These are phyloP conservation scores for Stromatinia cepivora DNA, from an alignment of 2,329 filamentous ascomycete genomes.

Conservation along the genomic window DNA sequence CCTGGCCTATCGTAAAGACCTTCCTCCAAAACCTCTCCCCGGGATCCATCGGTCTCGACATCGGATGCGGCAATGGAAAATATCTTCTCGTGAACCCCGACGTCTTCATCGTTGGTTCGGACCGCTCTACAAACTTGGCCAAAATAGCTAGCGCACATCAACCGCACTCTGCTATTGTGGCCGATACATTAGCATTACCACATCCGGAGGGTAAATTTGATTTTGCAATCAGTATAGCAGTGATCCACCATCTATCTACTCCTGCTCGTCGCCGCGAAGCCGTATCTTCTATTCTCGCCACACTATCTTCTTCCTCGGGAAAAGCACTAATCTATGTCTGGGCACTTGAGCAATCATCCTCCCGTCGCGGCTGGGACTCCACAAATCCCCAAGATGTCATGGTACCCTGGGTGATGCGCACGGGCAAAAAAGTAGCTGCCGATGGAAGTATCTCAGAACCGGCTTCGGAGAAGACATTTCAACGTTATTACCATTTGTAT, in stretches of 20 bases:
- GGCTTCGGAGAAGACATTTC: constrained; percentile 53
- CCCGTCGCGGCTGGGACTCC: constrained; percentile 85
- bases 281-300: constrained; percentile 1
- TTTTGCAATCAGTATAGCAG: constrained; percentile 92
- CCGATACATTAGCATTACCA: constrained; percentile 81
- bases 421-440: constrained; percentile 42
- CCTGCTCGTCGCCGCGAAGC: constrained; percentile 69
- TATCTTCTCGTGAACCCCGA: constrained; percentile 78
- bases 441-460: constrained; percentile 37
- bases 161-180: constrained; percentile 70
- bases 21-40: constrained; percentile 68
- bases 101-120: constrained; percentile 80
- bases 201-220: constrained; percentile 70
- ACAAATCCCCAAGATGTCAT: constrained; percentile 85
- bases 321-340: constrained; percentile 85
- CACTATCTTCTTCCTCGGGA: constrained; percentile 45
- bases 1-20: constrained; percentile 86
- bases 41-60: constrained; percentile 81
- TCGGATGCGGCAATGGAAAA: constrained; percentile 97
- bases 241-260: constrained; percentile 91
- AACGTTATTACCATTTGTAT: constrained; percentile 95
- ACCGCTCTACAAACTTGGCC: constrained; percentile 66
- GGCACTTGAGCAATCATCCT: constrained; percentile 88
- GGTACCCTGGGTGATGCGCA: constrained; percentile 84
- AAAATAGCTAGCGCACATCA: constrained; percentile 49